Base-by-base conservation (phyloP, 495 filamentous ascomycete species). In the Parmelia sp. region DNA sequence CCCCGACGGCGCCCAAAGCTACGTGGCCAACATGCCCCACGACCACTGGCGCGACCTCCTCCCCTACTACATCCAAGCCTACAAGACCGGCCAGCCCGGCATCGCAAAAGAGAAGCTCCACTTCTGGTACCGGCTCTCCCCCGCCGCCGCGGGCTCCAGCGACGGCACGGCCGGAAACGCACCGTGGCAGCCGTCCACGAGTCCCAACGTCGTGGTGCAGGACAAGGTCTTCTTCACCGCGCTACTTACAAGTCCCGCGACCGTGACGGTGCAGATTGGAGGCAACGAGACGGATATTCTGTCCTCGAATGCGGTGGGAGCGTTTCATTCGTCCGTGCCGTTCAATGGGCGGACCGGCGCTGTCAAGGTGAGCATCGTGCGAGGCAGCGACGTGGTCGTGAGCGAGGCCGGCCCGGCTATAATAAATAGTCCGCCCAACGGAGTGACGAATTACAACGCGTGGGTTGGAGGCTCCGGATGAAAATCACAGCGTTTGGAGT, bases 61-160 rank as follows among this genome's bases (percentile, higher is more conserved):
- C 5, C 86, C 87, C 0, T 84, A 84, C 67, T 83, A 86, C 65
- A 89, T 89, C 63, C 77, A 77, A 37, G 79, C 80, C 14, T 88
- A 85, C 76, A 87, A 86, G 64, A 66, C 73, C 1, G 68, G 77
- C 11, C 63, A 80, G 19, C n/a, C 70, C 21, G 25, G 73, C 23
- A 71, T 82, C 33, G 71, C 73, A 0, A 68, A 77, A 60, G 76
- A 83, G 12, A 78, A 81, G n/a, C 74, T 87, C 4, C 74, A 83
- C 14, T 81, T 77, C 17, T 90, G 86, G 86, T 90, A 90, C 70
- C 83, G 87, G 17, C 60, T 73, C 4, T 74, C 74, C 17, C 74
- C 77, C 11, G 67, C 68, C 19, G 39, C 40, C 27, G 65, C 71
- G 23, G 76, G 80, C 35, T 64, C 63, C 10, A 67, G 53, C 49